Conservation (phyloP, 352 stramenopile species). For the Phytophthora pinifolia region DNA sequence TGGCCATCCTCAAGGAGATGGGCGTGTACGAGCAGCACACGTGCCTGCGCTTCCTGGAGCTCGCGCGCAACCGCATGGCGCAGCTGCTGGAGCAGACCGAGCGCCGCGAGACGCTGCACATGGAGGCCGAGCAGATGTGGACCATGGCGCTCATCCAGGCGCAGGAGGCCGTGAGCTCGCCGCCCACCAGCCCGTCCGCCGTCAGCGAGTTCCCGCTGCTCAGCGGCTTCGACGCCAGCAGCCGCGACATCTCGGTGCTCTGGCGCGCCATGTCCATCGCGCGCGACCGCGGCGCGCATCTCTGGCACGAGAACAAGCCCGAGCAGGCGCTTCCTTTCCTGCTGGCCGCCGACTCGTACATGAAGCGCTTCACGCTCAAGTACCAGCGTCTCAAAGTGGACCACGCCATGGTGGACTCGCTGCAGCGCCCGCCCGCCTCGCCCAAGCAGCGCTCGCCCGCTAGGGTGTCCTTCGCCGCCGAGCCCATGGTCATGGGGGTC, state of each 20-base stretch:
- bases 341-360: slow-evolving; percentile 83
- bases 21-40: slow-evolving; percentile 76
- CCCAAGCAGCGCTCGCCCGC: slow-evolving; percentile 33
- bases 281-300: slow-evolving; percentile 70
- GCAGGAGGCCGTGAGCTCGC: slow-evolving; percentile 40
- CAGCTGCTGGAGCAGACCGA: slow-evolving; percentile 63
- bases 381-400: slow-evolving; percentile 86
- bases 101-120: slow-evolving; percentile 60
- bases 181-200: slow-evolving; percentile 37
- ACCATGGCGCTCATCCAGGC: slow-evolving; percentile 74
- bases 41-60: slow-evolving; percentile 75
- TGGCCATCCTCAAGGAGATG: slow-evolving; percentile 74
- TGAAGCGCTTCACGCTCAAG: slow-evolving; percentile 89
- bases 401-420: slow-evolving; percentile 76
- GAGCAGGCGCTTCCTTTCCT: slow-evolving; percentile 82
- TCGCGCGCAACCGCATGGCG: slow-evolving; percentile 66
- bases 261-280: slow-evolving; percentile 86
- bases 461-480: slow-evolving; percentile 68
- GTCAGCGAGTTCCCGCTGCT: slow-evolving; percentile 65
- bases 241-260: slow-evolving; percentile 69
- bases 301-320: slow-evolving; percentile 87
- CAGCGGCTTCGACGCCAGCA: slow-evolving; percentile 61
- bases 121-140: slow-evolving; percentile 73
- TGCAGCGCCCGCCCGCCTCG: slow-evolving; percentile 31
- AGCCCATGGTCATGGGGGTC: slow-evolving; percentile 63